These are phyloP conservation scores for Solanum medicagineum DNA, from an alignment of 257 asterid species.

Conservation along the genomic window DNA sequence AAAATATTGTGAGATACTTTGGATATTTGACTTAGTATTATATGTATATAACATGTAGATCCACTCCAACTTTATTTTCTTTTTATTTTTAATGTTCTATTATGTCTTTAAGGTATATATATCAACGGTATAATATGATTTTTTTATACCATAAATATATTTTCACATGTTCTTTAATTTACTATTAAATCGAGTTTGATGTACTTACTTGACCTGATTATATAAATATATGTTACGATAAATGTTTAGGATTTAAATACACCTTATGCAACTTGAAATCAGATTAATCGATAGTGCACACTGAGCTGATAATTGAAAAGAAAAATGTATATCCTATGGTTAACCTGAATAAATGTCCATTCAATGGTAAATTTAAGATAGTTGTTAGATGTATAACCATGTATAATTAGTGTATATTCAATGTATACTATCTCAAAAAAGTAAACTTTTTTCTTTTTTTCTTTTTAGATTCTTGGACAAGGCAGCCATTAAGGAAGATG, in stretches of 20 bases:
- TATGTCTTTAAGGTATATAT: not conserved
- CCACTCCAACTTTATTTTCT: not conserved
- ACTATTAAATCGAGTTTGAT: not conserved
- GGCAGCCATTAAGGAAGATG: slow-evolving; percentile 52
- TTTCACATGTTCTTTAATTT: not conserved
- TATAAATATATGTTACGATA: not conserved
- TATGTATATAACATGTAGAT: not conserved
- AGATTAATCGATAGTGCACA: fast-evolving
- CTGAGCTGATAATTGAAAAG: not conserved
- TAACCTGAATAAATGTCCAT: too few species aligned
- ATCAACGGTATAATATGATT: too few species aligned
- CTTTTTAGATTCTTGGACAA: slow-evolving; percentile 42
- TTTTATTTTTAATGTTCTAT: not conserved
- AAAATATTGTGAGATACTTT: not conserved
- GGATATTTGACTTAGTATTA: not conserved
- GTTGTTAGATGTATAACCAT: not conserved
- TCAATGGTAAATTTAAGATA: too few species aligned
- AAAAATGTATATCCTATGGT: not conserved
- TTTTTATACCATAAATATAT: not conserved
- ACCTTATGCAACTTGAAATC: not conserved
- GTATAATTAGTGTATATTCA: not conserved
- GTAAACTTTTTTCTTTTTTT: not conserved
- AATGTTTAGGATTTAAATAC: not conserved
- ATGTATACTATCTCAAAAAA: not conserved
- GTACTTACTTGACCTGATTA: not conserved